Evolutionary conservation across 2,329 filamentous ascomycete species (phyloP), one percentile per base, ranked within the genome.

Genomic region (Diaporthe sp.): DNA sequence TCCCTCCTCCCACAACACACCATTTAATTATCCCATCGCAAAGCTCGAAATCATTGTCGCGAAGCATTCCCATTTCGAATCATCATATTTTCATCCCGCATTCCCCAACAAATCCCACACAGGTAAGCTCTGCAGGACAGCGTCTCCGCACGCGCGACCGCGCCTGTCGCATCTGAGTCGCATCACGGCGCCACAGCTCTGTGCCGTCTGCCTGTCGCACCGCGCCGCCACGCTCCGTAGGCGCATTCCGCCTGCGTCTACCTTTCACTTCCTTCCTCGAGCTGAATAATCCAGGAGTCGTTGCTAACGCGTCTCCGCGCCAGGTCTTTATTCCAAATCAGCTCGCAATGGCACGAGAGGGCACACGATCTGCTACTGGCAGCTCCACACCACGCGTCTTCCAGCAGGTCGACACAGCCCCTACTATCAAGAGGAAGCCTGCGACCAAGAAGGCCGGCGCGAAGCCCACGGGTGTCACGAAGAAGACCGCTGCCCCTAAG

Each of bases 301-400:
- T 71, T 28, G 49, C 70, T 75, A 31, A 77, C 74, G 65, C 63
- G 31, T 60, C 22, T 67, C 7, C 22, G 15, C 34, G 13, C 4
- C 25, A 75, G 73, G 17, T 53, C 31, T n/a, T 31, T 15, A 42
- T 49, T 37, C n/a, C 28, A 31, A 58, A 44, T 22, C 65, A 58
- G 39, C 37, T 55, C 65, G 72, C 73, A 78, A 89, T 89, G 87
- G 82, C 85, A 79, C 87, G 87, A 80, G 87, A 88, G 84, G 87
- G 87, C 78, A 89, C 87, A 72, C 87, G 87, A 81, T 89, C 88
- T 68, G 82, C 83, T 79, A 89, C 88, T 49, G 88, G 88, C 85
- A 86, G 88, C 83, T 86, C 87, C 77, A 87, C 86, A 82, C 88
- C 89, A 77, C 88, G 89, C 80, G 83, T 90, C 81, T 86, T 90